These are phyloP conservation scores for Podaxis carcinomalis DNA, from an alignment of 768 basidiomycete species.

Conservation along the genomic window DNA sequence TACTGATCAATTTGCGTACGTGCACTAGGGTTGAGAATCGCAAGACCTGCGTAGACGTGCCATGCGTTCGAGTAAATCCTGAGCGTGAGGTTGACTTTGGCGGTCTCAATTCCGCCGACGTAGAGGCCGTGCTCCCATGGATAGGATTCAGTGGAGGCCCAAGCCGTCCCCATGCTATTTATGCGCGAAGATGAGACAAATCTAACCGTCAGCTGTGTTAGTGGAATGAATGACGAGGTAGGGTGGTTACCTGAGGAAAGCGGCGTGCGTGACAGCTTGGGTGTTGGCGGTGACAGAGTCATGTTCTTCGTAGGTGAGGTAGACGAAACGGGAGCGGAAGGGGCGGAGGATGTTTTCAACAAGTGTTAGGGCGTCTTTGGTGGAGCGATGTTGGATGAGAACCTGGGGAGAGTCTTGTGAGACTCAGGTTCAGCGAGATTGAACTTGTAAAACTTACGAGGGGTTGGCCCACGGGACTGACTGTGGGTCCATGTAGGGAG, in stretches of 20 bases:
- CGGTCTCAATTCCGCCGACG: slow-evolving; percentile 95
- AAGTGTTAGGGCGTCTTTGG: slow-evolving; percentile 63
- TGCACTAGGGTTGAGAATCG: slow-evolving; percentile 92
- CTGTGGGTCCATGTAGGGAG: slow-evolving; percentile 90
- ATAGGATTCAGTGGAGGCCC: slow-evolving; percentile 72
- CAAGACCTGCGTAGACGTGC: slow-evolving; percentile 99
- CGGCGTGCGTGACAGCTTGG: slow-evolving; percentile 96
- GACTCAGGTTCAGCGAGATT: neutral
- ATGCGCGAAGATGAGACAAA: neutral
- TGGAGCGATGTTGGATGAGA: slow-evolving; percentile 81
- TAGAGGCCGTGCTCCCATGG: slow-evolving; percentile 97
- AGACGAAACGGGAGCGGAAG: slow-evolving; percentile 82
- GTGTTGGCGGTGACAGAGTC: slow-evolving; percentile 97
- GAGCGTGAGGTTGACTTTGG: slow-evolving; percentile 94
- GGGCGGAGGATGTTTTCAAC: slow-evolving; percentile 82
- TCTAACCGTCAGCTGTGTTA: neutral
- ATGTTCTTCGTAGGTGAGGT: slow-evolving; percentile 95
- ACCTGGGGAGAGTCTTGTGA: slow-evolving; percentile 44
- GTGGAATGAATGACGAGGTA: neutral
- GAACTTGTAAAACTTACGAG: slow-evolving; percentile 47
- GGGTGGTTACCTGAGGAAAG: slow-evolving; percentile 76
- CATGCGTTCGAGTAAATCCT: slow-evolving; percentile 97
- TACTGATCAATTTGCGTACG: slow-evolving; percentile 88
- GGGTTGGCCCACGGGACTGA: slow-evolving; percentile 86
- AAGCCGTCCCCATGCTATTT: slow-evolving; percentile 94